phyloP scores from a whole-genome alignment of 441 rosid genomes.

The Euphorbia celastroides region DNA sequence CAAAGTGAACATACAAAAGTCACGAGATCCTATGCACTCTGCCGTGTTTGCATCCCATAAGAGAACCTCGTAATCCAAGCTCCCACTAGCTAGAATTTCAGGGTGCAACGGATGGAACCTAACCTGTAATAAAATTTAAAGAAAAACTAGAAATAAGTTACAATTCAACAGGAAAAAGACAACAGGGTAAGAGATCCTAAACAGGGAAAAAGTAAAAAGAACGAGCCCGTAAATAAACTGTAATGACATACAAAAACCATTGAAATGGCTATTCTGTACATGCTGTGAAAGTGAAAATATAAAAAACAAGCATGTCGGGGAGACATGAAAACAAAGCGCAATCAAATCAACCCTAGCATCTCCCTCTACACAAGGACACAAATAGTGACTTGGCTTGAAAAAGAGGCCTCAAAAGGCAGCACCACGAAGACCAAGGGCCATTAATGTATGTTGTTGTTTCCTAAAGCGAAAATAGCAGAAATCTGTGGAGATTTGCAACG shows the following conservation, averaged over 20 bases:
- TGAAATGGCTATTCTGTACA: neutral
- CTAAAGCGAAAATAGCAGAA: neutral
- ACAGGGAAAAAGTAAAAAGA: slow-evolving; percentile 1
- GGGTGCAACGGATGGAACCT: slow-evolving; percentile 81
- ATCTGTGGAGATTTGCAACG: neutral
- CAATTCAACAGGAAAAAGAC: neutral
- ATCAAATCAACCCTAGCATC: neutral
- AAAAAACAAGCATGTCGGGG: neutral
- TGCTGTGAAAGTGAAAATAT: neutral
- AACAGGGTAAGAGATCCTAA: neutral
- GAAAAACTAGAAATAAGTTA: neutral
- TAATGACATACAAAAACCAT: neutral
- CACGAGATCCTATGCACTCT: slow-evolving; percentile 71
- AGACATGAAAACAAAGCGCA: neutral
- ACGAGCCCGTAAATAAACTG: neutral
- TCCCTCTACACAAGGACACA: neutral
- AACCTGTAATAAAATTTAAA: slow-evolving; percentile 50
- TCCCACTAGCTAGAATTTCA: slow-evolving; percentile 91
- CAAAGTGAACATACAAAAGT: slow-evolving; percentile 52
- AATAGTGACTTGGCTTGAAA: neutral
- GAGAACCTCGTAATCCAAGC: slow-evolving; percentile 89
- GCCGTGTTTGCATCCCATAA: slow-evolving; percentile 79
- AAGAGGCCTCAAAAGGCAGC: neutral
- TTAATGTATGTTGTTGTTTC: neutral
- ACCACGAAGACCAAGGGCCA: neutral